phyloP scores from a whole-genome alignment of 306 rosid species.

The Quercus bicolor region DNA sequence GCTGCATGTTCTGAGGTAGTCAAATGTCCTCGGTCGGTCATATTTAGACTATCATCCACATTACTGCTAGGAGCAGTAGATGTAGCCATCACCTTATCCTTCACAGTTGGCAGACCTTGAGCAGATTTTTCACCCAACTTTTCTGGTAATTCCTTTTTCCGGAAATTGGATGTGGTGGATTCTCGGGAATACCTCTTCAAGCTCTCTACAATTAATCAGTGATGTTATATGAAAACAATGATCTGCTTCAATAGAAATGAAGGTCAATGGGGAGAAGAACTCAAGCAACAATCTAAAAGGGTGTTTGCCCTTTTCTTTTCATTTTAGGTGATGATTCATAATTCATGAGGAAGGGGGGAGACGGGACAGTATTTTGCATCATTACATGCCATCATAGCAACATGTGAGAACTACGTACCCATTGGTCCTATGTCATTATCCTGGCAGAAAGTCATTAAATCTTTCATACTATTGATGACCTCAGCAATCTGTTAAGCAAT shows the following conservation, averaged over 20 bases:
- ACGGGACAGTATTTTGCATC: background rate
- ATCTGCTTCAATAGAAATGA: background rate
- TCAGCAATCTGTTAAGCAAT: constrained; percentile 32
- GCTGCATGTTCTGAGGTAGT: constrained; percentile 13
- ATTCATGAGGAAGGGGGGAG: background rate
- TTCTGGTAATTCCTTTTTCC: background rate
- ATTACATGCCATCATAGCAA: background rate
- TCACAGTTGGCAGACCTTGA: background rate
- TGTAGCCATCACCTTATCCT: background rate
- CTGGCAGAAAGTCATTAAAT: constrained; percentile 32
- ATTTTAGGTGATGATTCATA: background rate
- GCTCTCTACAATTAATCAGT: constrained; percentile 16
- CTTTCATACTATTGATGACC: constrained; percentile 35
- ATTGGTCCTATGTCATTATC: constrained; percentile 31
- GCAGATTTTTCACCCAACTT: background rate
- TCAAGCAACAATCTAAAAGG: no score
- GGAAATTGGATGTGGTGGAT: background rate
- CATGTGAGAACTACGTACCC: constrained; percentile 25
- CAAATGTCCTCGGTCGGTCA: background rate
- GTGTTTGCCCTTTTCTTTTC: background rate
- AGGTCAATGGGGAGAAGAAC: background rate
- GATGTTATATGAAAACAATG: background rate
- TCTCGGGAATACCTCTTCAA: constrained; percentile 16
- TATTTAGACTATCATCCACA: background rate
- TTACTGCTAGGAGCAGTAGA: constrained; percentile 7